Evolutionary conservation across 192 early-diverging fungal genomes (phyloP).

Genomic region (Coemansia sp.): DNA sequence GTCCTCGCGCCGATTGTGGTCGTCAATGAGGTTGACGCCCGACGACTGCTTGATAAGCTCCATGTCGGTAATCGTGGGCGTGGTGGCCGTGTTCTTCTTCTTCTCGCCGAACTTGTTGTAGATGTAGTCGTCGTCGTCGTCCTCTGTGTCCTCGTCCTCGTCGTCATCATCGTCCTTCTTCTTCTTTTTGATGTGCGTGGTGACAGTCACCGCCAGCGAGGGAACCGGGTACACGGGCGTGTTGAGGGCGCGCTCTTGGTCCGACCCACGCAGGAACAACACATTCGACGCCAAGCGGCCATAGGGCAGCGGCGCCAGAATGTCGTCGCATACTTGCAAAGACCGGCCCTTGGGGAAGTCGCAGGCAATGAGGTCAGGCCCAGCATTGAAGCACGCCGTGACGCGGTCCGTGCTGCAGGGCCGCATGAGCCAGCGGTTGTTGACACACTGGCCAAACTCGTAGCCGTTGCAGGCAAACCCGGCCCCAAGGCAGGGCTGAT

Average conservation of each 20-base stretch:
- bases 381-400: slow-evolving; percentile 49
- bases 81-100: slow-evolving; percentile 52
- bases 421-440: slow-evolving; percentile 54
- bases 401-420: slow-evolving; percentile 50
- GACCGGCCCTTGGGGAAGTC: slow-evolving; percentile 54
- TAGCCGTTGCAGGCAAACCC: slow-evolving; percentile 55
- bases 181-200: slow-evolving; percentile 43
- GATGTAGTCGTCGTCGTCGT: slow-evolving; percentile 45
- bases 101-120: slow-evolving; percentile 57
- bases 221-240: slow-evolving; percentile 48
- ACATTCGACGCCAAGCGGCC: slow-evolving; percentile 50
- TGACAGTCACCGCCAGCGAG: slow-evolving; percentile 10
- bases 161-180: slow-evolving; percentile 43
- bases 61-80: slow-evolving; percentile 41
- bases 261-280: slow-evolving; percentile 42
- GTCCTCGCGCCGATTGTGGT: slow-evolving; percentile 54
- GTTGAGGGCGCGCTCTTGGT: slow-evolving; percentile 53
- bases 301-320: slow-evolving; percentile 43
- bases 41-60: slow-evolving; percentile 53
- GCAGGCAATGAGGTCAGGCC: slow-evolving; percentile 43
- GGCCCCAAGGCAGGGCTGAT: slow-evolving; percentile 47
- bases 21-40: slow-evolving; percentile 51
- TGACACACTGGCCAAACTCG: slow-evolving; percentile 55
- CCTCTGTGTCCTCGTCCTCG: slow-evolving; percentile 33
- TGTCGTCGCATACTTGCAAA: slow-evolving; percentile 51